Conservation (phyloP, 2,329 filamentous ascomycete genomes). For the Xylariomycetidae sp. region DNA sequence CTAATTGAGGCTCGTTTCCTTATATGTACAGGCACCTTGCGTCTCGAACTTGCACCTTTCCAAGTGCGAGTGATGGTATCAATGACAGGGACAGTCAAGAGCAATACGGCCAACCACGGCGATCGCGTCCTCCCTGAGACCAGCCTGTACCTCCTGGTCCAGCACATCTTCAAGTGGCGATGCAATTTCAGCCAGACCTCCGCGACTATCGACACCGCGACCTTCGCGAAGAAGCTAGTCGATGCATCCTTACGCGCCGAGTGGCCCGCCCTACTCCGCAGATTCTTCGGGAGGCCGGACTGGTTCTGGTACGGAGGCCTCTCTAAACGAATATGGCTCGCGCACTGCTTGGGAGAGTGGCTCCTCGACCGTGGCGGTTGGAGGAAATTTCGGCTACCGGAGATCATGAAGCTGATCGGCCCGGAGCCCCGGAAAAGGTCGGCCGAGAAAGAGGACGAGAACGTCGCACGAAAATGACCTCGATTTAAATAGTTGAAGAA, state of each 20-base stretch:
- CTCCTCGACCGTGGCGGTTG: slow-evolving; percentile 29
- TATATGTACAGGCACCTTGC: too few relatives aligned
- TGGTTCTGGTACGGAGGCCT: slow-evolving; percentile 38
- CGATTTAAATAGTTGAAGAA: too few relatives aligned
- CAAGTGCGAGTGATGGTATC: slow-evolving; percentile 53
- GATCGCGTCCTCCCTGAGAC: slow-evolving; percentile 37
- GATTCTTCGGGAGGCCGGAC: slow-evolving; percentile 36
- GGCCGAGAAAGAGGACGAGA: too few relatives aligned
- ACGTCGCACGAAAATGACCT: too few relatives aligned
- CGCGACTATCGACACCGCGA: slow-evolving; percentile 38
- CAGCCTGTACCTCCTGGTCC: slow-evolving; percentile 44
- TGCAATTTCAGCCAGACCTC: slow-evolving; percentile 45
- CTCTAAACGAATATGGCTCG: slow-evolving; percentile 24
- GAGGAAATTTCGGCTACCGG: slow-evolving; percentile 28
- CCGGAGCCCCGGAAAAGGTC: slow-evolving; percentile 20
- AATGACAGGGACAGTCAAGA: slow-evolving; percentile 49
- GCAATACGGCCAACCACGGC: slow-evolving; percentile 41
- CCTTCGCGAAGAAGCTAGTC: slow-evolving; percentile 40
- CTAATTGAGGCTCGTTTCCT: too few relatives aligned
- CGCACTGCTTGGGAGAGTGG: slow-evolving; percentile 32
- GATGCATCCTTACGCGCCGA: slow-evolving; percentile 34
- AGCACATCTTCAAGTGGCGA: slow-evolving; percentile 41
- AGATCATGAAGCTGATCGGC: slow-evolving; percentile 26
- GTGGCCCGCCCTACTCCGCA: slow-evolving; percentile 25
- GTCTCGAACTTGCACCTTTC: slow-evolving; percentile 49